Evolutionary conservation across 2,329 filamentous ascomycete species (phyloP), one percentile per base, ranked within the genome.

Genomic region (Aureobasidium sp.): DNA sequence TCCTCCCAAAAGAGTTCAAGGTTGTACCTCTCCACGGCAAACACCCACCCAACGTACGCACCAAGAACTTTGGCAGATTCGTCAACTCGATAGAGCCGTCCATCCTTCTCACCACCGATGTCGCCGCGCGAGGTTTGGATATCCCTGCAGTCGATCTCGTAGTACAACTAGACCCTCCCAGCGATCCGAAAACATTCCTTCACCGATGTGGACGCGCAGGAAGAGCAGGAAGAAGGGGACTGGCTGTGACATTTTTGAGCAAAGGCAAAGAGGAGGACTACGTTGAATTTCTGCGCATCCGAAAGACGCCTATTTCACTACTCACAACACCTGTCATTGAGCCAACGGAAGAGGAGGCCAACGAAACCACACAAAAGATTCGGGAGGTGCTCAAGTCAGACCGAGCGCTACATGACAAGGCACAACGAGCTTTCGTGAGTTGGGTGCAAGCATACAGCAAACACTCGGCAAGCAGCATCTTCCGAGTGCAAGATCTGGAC

Each of bases 401-500:
- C 70, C 77, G 87, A 25, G 83, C 84, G 27, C 70, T 94, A 11
- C 87, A 94, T 71, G 91, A 96, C 71, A 94, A 95, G 69, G 91
- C 88, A 0, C 90, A 96, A 70, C 85, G 87, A 63, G 94, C 87
- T 0, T 97, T 99, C 67, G 93, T 97, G 23, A 93, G 88, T 69
- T 97, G 91, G 89, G 85, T 95, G 1, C 85, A 91, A 70, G 88
- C 89, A 66, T 97, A 97, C 75, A 88, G 84, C 70, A 95, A 94
- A 68, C 94, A 97, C 69, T 85, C 92, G 65, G 91, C 93, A 0
- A 87, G 84, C 62, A 95, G 90, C 68, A 97, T 99, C 66, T 99
- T 99, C 78, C 84, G 88, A 11, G 78, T 90, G 2, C 73, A 80
- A 3, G 90, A 95, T 68, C 79, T 96, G 17, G 87, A 96, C 71